These are phyloP conservation scores for Gymnopilus junonius DNA, from an alignment of 768 basidiomycete species.

Conservation along the genomic window DNA sequence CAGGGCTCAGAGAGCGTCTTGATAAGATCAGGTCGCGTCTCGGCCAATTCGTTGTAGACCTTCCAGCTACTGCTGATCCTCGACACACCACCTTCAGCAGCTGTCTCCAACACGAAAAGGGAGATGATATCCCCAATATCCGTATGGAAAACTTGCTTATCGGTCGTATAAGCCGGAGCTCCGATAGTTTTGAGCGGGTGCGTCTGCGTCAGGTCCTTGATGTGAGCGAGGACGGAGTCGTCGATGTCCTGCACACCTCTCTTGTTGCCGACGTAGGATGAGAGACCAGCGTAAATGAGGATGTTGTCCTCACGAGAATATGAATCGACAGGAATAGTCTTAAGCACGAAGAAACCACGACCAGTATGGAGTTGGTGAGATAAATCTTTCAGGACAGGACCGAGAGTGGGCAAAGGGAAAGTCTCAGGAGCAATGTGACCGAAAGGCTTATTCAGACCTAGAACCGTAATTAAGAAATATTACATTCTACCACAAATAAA, in stretches of 20 bases:
- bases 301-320: slow-evolving; percentile 45
- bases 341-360: slow-evolving; percentile 51
- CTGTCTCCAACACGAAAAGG: slow-evolving; percentile 43
- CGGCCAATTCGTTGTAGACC: slow-evolving; percentile 54
- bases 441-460: slow-evolving; percentile 31
- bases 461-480: background rate
- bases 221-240: slow-evolving; percentile 45
- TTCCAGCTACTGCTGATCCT: slow-evolving; percentile 47
- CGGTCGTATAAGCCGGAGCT: slow-evolving; percentile 49
- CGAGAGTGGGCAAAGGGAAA: slow-evolving; percentile 49
- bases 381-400: slow-evolving; percentile 36
- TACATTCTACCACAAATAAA: background rate
- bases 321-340: slow-evolving; percentile 46
- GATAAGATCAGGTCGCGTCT: slow-evolving; percentile 49
- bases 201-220: slow-evolving; percentile 46
- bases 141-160: slow-evolving; percentile 55
- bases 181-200: slow-evolving; percentile 41
- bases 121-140: slow-evolving; percentile 48
- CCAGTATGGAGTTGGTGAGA: slow-evolving; percentile 45
- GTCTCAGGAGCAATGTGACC: slow-evolving; percentile 36
- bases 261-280: slow-evolving; percentile 19
- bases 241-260: slow-evolving; percentile 24
- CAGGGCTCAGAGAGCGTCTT: slow-evolving; percentile 45
- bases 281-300: slow-evolving; percentile 45
- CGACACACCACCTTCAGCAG: slow-evolving; percentile 48